Conservation (phyloP, 129 eudicot species). For the Tagetes patula region DNA sequence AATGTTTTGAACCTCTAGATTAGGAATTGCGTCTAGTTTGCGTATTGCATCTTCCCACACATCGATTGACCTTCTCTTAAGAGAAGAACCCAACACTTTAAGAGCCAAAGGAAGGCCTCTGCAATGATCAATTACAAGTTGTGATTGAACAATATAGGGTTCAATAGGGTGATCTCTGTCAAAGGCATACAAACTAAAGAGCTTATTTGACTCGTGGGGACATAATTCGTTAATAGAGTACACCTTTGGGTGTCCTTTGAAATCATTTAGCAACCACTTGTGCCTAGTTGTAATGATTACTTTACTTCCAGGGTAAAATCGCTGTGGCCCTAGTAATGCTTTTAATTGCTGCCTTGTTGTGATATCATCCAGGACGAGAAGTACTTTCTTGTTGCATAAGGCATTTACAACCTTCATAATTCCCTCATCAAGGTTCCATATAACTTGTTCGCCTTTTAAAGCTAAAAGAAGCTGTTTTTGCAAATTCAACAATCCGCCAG, state of each 20-base stretch:
- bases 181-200: constrained; percentile 42
- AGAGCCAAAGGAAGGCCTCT: constrained; percentile 43
- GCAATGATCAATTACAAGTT: constrained; percentile 22
- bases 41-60: constrained; percentile 27
- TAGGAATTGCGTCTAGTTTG: constrained; percentile 28
- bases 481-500: background rate
- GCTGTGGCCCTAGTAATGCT: background rate
- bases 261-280: background rate
- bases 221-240: background rate
- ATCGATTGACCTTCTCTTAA: background rate
- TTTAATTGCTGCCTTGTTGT: background rate
- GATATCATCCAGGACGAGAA: constrained; percentile 23
- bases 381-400: background rate
- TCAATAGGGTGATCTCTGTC: constrained; percentile 18
- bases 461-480: constrained; percentile 8
- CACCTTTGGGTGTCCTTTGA: background rate
- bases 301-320: constrained; percentile 20
- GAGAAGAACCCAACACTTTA: constrained; percentile 21
- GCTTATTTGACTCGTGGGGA: constrained; percentile 12
- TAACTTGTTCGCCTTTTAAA: background rate
- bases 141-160: background rate
- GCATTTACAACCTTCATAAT: background rate
- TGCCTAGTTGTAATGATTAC: constrained; percentile 18
- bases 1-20: background rate
- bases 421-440: constrained; percentile 13